phyloP scores from a whole-genome alignment of 2,329 filamentous ascomycete genomes.

The Capronia epimyces region DNA sequence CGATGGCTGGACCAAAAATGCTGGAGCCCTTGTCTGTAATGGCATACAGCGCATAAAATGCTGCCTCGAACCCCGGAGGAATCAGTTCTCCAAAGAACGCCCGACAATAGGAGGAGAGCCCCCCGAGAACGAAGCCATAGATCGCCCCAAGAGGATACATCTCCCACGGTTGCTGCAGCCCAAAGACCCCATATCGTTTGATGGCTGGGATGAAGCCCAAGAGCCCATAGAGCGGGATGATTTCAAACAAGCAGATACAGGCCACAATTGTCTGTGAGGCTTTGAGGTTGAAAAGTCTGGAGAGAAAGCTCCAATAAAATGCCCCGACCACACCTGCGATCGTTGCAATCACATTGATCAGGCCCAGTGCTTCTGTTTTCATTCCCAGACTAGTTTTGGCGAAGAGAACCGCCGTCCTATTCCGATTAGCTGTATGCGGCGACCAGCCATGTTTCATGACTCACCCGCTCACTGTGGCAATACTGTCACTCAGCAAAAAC shows the following conservation, averaged over 20 bases:
- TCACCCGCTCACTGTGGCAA: slow-evolving; percentile 79
- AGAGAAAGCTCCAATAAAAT: slow-evolving; percentile 80
- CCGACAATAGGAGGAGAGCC: slow-evolving; percentile 83
- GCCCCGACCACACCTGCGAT: slow-evolving; percentile 78
- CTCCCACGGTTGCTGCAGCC: slow-evolving; percentile 91
- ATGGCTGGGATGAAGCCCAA: slow-evolving; percentile 81
- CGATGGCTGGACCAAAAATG: slow-evolving; percentile 88
- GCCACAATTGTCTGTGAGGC: slow-evolving; percentile 85
- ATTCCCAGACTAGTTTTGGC: slow-evolving; percentile 91
- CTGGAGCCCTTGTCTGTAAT: slow-evolving; percentile 96
- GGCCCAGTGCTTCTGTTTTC: slow-evolving; percentile 76
- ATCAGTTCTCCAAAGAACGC: slow-evolving; percentile 91
- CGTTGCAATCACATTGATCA: slow-evolving; percentile 92
- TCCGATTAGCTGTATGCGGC: slow-evolving; percentile 3
- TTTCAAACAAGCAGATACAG: slow-evolving; percentile 85
- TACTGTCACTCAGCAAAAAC: slow-evolving; percentile 91
- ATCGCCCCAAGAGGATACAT: slow-evolving; percentile 90
- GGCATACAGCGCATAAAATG: slow-evolving; percentile 93
- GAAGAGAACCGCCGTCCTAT: slow-evolving; percentile 79
- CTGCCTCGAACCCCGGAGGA: slow-evolving; percentile 86
- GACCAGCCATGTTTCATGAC: neutral
- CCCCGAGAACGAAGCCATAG: slow-evolving; percentile 92
- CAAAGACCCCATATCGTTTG: slow-evolving; percentile 65
- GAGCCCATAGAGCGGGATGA: slow-evolving; percentile 88
- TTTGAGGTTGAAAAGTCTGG: slow-evolving; percentile 60